These are phyloP conservation scores for Trypanosoma boissoni DNA, from an alignment of 208 protist genomes.

Conservation along the genomic window DNA sequence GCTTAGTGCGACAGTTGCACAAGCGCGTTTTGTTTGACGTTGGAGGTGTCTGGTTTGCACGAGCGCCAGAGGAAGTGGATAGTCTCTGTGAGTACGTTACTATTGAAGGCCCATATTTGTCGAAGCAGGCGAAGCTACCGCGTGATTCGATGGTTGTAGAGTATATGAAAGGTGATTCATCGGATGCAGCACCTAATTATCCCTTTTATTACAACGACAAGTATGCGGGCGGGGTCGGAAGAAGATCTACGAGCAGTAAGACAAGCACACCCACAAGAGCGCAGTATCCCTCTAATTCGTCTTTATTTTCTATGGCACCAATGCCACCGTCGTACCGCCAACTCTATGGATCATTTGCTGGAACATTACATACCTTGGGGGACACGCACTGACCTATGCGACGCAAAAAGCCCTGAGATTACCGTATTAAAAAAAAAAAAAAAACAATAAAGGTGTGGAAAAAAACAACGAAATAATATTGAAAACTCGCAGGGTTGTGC, in stretches of 20 bases:
- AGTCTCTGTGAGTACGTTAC: constrained; percentile 78
- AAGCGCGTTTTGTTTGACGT: constrained; percentile 84
- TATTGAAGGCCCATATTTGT: constrained; percentile 50
- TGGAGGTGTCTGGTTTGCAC: constrained; percentile 76
- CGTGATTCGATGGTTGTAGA: constrained; percentile 82
- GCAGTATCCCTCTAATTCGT: not conserved
- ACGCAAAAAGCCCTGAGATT: no score
- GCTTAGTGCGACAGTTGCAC: constrained; percentile 65
- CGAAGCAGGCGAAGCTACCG: constrained; percentile 62
- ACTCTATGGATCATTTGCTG: not conserved
- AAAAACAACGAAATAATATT: constrained; percentile 7
- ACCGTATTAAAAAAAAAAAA: not conserved
- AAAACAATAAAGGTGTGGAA: constrained; percentile 1
- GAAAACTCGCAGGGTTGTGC: no score
- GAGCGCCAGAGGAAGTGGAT: constrained; percentile 63
- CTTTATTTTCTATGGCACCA: constrained; percentile 10
- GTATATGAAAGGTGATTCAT: constrained; percentile 55
- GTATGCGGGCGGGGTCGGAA: not conserved
- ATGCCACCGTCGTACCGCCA: not conserved
- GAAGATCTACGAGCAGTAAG: constrained; percentile 10
- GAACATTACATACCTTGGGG: not conserved
- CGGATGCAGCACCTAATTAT: constrained; percentile 4
- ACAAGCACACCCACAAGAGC: not conserved
- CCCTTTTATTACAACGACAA: constrained; percentile 1
- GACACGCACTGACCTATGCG: no score